phyloP scores from a whole-genome alignment of 2,329 filamentous ascomycete genomes.

The Aspergillus sojae region DNA sequence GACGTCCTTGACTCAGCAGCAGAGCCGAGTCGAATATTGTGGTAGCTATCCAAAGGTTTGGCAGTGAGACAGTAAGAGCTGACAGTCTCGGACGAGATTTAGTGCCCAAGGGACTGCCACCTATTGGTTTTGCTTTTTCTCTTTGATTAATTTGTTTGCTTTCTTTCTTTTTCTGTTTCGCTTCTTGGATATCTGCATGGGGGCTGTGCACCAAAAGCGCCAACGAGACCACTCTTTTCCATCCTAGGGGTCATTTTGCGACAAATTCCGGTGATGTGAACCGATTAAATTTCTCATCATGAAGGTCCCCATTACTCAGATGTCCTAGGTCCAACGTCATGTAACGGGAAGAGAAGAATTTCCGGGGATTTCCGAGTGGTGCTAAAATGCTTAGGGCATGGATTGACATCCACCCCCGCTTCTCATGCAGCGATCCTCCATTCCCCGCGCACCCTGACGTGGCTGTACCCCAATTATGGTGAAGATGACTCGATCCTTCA shows the following conservation, averaged over 20 bases:
- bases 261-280: neutral
- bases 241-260: too few species aligned
- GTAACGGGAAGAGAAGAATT: too few species aligned
- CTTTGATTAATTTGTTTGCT: neutral
- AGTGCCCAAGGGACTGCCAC: neutral
- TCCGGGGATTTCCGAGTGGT: neutral
- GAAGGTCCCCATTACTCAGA: neutral
- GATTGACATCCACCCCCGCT: slow-evolving; percentile 1
- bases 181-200: neutral
- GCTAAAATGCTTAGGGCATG: neutral
- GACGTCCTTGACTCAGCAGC: neutral
- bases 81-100: neutral
- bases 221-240: neutral
- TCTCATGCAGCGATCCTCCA: neutral
- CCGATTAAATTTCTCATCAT: neutral
- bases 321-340: neutral
- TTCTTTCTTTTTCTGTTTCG: neutral
- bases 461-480: neutral
- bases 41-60: neutral
- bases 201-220: neutral
- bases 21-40: neutral
- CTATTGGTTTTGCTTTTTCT: neutral
- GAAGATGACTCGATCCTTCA: neutral
- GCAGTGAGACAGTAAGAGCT: neutral
- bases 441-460: neutral